These are phyloP conservation scores for Sugiyamaella xylanicola DNA, from an alignment of 1,139 yeast genomes.

Conservation along the genomic window DNA sequence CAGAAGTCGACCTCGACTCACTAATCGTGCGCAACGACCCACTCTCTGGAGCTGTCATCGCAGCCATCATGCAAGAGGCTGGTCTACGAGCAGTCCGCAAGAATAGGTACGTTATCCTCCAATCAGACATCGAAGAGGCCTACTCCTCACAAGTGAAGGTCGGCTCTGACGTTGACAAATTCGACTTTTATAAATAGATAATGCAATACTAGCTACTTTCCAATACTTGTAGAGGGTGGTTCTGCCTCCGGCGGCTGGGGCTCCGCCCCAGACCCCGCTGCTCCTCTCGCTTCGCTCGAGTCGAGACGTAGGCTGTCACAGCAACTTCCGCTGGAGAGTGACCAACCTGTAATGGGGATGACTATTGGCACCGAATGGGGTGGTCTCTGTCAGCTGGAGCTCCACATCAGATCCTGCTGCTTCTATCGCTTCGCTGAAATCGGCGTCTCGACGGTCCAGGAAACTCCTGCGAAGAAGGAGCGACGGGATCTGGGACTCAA, in stretches of 20 bases:
- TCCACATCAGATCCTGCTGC: neutral
- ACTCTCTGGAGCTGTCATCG: conserved; percentile 94
- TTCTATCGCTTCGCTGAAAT: conserved; percentile 2
- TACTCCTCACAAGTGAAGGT: conserved; percentile 95
- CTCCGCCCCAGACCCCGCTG: neutral
- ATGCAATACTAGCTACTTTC: neutral
- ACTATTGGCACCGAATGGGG: too few species aligned
- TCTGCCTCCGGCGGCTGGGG: conserved; percentile 9
- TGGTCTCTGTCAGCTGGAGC: conserved; percentile 6
- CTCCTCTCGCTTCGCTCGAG: conserved; percentile 8
- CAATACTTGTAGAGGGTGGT: neutral
- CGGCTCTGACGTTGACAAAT: conserved; percentile 93
- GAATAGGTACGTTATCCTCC: conserved; percentile 94
- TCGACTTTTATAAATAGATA: conserved; percentile 86
- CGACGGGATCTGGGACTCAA: neutral
- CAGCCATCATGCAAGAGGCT: conserved; percentile 99
- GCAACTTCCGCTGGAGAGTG: neutral
- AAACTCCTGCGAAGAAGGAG: neutral
- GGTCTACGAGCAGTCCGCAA: conserved; percentile 97
- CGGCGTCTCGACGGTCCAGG: neutral
- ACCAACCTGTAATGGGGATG: too few species aligned
- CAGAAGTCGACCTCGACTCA: conserved; percentile 95
- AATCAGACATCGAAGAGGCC: conserved; percentile 95
- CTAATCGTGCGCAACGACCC: conserved; percentile 95
- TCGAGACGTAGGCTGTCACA: neutral